phyloP scores from a whole-genome alignment of 176 grass and related monocot species.

The Leersia perrieri region DNA sequence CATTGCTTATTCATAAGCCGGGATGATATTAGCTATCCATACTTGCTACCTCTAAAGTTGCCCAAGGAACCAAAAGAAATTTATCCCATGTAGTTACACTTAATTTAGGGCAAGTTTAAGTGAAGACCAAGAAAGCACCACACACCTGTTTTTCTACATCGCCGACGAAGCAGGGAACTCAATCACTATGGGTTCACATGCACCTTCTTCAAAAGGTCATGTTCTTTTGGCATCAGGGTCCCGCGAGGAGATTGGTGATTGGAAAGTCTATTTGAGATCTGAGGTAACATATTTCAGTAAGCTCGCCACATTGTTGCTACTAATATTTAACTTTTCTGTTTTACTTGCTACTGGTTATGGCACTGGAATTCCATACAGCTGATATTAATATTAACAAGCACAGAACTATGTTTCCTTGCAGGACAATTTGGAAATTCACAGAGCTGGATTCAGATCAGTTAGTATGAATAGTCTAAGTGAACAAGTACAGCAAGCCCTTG shows the following conservation, averaged over 20 bases:
- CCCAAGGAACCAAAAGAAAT: constrained; percentile 19
- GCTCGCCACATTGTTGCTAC: constrained; percentile 15
- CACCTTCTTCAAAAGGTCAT: constrained; percentile 52
- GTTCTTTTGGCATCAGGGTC: constrained; percentile 84
- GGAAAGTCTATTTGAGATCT: constrained; percentile 81
- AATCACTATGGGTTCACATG: constrained; percentile 51
- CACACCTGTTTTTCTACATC: constrained; percentile 86
- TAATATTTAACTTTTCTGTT: background rate
- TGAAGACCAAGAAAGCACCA: constrained; percentile 57
- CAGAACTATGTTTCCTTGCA: constrained; percentile 35
- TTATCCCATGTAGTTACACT: constrained; percentile 2
- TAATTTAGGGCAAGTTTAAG: constrained; percentile 55
- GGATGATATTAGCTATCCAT: background rate
- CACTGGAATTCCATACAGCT: constrained; percentile 13
- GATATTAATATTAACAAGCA: constrained; percentile 23
- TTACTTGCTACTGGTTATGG: constrained; percentile 13
- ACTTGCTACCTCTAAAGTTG: constrained; percentile 17
- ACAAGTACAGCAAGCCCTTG: constrained; percentile 72
- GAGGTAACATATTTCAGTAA: constrained; percentile 47
- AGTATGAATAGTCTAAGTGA: constrained; percentile 96
- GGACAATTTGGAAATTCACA: constrained; percentile 74
- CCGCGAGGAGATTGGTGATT: constrained; percentile 64
- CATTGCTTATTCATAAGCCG: background rate
- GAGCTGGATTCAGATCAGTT: constrained; percentile 77
- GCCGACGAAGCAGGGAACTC: constrained; percentile 78